These are phyloP conservation scores for Carpinus viminea DNA, from an alignment of 306 rosid genomes.

Conservation along the genomic window DNA sequence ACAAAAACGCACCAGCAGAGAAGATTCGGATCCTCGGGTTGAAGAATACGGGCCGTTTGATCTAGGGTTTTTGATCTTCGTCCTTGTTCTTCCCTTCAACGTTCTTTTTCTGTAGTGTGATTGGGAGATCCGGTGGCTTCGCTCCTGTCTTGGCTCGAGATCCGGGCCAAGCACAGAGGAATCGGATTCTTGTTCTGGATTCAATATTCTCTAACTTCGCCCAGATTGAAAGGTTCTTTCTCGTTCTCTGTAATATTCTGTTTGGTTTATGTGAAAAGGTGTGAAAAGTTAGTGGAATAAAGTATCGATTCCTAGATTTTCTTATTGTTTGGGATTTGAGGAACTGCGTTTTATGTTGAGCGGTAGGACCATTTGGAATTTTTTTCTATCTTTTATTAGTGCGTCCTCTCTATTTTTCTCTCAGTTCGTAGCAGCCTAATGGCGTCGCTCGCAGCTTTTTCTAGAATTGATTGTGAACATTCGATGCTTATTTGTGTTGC, in stretches of 20 bases:
- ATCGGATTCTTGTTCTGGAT: conserved; percentile 43
- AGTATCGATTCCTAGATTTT: background rate
- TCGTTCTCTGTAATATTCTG: background rate
- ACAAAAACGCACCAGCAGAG: background rate
- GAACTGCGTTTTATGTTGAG: conserved; percentile 3
- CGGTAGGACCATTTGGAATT: background rate
- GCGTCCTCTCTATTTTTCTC: background rate
- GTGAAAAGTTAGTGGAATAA: background rate
- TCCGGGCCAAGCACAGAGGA: conserved; percentile 85
- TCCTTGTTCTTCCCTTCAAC: background rate
- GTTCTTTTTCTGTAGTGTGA: conserved; percentile 14
- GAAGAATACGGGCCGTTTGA: background rate
- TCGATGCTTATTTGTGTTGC: no score
- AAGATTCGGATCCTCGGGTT: conserved; percentile 26
- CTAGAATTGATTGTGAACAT: no score
- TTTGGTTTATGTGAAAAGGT: conserved; percentile 23
- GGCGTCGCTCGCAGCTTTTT: background rate
- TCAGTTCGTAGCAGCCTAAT: background rate
- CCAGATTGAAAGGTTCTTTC: conserved; percentile 28
- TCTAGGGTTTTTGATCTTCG: conserved; percentile 25
- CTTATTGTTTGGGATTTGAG: conserved; percentile 2
- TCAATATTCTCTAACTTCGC: conserved; percentile 27
- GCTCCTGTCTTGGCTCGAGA: conserved; percentile 95
- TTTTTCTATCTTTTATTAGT: background rate
- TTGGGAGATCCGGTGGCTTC: conserved; percentile 38